phyloP scores from a whole-genome alignment of 441 rosid species.

The Eugenia klotzschiana region DNA sequence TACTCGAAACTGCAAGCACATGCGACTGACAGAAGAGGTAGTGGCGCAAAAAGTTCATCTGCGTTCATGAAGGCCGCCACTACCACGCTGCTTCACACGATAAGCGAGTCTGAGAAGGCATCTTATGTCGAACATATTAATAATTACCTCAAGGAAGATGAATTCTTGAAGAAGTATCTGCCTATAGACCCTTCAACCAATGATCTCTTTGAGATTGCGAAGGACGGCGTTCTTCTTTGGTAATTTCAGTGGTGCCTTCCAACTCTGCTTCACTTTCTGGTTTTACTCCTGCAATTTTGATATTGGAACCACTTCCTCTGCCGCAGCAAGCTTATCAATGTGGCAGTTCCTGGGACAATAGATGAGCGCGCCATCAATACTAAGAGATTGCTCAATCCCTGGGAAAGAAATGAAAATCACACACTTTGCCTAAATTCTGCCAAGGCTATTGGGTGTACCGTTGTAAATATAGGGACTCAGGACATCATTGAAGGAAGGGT shows the following conservation, averaged over 20 bases:
- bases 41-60: constrained; percentile 8
- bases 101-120: constrained; percentile 9
- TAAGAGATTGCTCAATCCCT: constrained; percentile 6
- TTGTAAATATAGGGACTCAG: constrained; percentile 5
- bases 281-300: neutral
- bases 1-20: constrained; percentile 61
- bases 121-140: constrained; percentile 8
- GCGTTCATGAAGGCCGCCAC: constrained; percentile 7
- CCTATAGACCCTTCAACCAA: constrained; percentile 5
- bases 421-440: constrained; percentile 13
- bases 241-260: neutral
- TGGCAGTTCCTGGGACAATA: constrained; percentile 13
- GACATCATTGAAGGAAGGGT: constrained; percentile 13
- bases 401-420: constrained; percentile 13
- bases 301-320: neutral
- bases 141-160: constrained; percentile 9
- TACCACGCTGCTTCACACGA: constrained; percentile 5
- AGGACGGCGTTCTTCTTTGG: constrained; percentile 11
- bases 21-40: constrained; percentile 5
- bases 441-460: constrained; percentile 10
- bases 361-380: constrained; percentile 13
- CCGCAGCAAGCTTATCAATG: constrained; percentile 9
- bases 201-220: constrained; percentile 6
- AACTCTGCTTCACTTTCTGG: neutral
- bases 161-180: constrained; percentile 8